Base-by-base conservation (phyloP, 495 filamentous ascomycete species). In the Amphirosellinia nigrospora region DNA sequence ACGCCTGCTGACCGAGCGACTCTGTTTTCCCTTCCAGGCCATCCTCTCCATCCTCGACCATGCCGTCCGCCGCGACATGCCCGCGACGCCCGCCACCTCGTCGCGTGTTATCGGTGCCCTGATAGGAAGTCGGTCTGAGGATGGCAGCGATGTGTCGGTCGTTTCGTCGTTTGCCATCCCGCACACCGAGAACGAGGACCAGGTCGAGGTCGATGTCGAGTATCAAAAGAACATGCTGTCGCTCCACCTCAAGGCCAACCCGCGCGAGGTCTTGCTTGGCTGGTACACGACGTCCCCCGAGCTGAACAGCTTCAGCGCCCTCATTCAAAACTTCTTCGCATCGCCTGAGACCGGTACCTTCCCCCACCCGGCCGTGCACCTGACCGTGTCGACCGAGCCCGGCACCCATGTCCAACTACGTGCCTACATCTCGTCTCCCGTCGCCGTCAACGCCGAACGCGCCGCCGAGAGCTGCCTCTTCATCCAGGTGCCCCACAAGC, bases 281-380 rank as follows among this genome's bases (percentile, higher is more conserved):
- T 99, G 96, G 96, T 99, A 99, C 84, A 97, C 96, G 71, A 99
- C 96, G 23, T 93, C 91, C 74, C 88, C 91, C 74, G 94, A 97
- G 82, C 88, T 99, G 77, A 98, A 99, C 88, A 97, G 92, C 74
- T 99, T 98, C 88, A 92, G 89, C 75, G 96, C 96, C 68, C 90
- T 99, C 72, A 99, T 99, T 82, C 96, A 99, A 84, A 99, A 99
- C 85, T 99, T 99, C 86, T 99, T 98, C 86, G 93, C 93, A 72
- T 92, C 93, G 70, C 93, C 96, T 78, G 95, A 95, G 70, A 96
- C 97, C 48, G 96, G 96, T 71, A 99, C 96, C 52, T 98, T 91
- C 85, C 96, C 96, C 56, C 92, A 97, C 83, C 96, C 96, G 10
- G 94, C 96, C 61, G 92, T 99, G 15, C 96, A 99, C 85, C 85